Percentiles rank a stretch among this genome's conserved stretches.
These are phyloP conservation scores for Neostapfia colusana DNA, from an alignment of 176 grass and related monocot species.

Conservation along the genomic window DNA sequence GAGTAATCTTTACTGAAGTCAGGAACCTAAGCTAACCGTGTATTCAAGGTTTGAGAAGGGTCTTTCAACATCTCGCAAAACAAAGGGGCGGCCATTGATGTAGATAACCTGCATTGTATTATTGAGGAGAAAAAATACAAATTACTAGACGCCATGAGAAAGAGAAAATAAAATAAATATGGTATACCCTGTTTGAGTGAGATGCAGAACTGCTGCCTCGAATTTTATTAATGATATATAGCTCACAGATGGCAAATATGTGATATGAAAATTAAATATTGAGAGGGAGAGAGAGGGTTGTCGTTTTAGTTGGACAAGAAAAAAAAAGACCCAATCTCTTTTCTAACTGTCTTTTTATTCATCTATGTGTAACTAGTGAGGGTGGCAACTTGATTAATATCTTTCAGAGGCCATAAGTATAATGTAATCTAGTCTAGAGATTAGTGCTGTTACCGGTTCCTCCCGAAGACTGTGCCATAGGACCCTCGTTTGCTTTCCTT, in stretches of 20 bases:
- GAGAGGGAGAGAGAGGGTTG: not conserved
- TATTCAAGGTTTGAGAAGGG: slow-evolving; percentile 99
- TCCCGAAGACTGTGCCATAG: slow-evolving; percentile 96
- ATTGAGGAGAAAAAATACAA: slow-evolving; percentile 18
- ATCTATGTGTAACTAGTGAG: slow-evolving; percentile 4
- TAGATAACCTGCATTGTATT: slow-evolving; percentile 83
- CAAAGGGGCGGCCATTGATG: slow-evolving; percentile 85
- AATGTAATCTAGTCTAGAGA: slow-evolving; percentile 18
- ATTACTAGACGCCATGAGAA: slow-evolving; percentile 16
- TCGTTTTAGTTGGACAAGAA: not conserved
- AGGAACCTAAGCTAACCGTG: slow-evolving; percentile 58
- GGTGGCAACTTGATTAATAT: not conserved
- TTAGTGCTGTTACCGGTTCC: slow-evolving; percentile 70
- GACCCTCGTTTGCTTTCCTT: slow-evolving; percentile 69
- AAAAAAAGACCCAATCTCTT: not conserved
- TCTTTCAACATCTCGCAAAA: slow-evolving; percentile 92
- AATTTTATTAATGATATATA: slow-evolving; percentile 28
- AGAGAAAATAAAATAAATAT: slow-evolving; percentile 20
- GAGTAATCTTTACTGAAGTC: slow-evolving; percentile 17
- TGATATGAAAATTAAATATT: not conserved
- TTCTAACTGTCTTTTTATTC: slow-evolving; percentile 15
- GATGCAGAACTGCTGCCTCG: not conserved
- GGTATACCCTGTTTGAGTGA: not conserved
- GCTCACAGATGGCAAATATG: slow-evolving; percentile 16
- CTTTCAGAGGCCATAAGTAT: not conserved